Base-by-base conservation (phyloP, 140 eudicot species). In the Erigeron philadelphicus region DNA sequence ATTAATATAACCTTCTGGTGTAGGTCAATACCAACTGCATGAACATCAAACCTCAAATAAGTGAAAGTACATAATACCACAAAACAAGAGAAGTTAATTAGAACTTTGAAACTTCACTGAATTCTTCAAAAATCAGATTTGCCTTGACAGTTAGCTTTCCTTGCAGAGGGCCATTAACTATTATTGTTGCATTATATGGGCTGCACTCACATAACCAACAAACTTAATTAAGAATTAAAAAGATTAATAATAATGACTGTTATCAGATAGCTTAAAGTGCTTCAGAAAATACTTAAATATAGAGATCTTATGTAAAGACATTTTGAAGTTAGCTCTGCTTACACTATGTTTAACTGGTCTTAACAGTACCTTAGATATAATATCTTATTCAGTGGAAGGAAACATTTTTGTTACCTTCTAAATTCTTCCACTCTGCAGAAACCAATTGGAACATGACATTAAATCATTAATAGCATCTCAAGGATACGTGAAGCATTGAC, bases 1-100 rank as follows among this genome's bases (percentile, higher is more conserved):
- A 70, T 85, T 31, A 89, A 63, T 63, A 80, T 79, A 68, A 77
- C 81, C 77, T 82, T 87, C 18, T 89, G 86, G 82, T 80, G 97
- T 44, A 94, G 41, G 68, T 94, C 99, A 72, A 94, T 79, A 68
- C 99, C 99, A 75, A 94, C 99, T 94, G 91, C 86, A 78, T 41
- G 48, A 56, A 71, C 53, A 81, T 56, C 62, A 82, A 64, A 67
- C 53, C 58, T 23, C 43, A 54, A 66, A 72, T 46, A 58, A 78
- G 17, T 50, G 18, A 21, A 57, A 58, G n/a, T 49, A 48, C 41
- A 64, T 47, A 12, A 56, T 53, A 52, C 40, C 56, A 67, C 5
- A 45, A 45, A 25, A 7, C 18, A 72, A 63, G 21, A 35, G 18
- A 56, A 56, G 41, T 45, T 57, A 52, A 56, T 19, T 47, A 9